These are phyloP conservation scores for Paxillus ammoniavirescens DNA, from an alignment of 768 basidiomycete species.

Conservation along the genomic window DNA sequence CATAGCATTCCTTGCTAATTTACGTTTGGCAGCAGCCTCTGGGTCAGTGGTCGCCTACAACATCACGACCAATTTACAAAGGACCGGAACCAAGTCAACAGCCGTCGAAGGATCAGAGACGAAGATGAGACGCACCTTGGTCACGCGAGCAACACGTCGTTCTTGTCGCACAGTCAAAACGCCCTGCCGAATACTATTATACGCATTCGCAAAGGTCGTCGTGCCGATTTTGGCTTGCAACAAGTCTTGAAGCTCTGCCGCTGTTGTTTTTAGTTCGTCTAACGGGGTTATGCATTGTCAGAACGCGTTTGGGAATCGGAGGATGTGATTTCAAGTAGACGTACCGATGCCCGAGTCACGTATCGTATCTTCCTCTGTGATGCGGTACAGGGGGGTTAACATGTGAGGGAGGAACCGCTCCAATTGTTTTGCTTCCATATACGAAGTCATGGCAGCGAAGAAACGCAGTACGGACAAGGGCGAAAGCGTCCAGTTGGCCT, in stretches of 20 bases:
- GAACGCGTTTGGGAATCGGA: background rate
- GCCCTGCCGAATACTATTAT: constrained; percentile 78
- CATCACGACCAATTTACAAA: background rate
- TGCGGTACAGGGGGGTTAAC: constrained; percentile 80
- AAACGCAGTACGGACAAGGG: constrained; percentile 81
- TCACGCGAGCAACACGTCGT: constrained; percentile 59
- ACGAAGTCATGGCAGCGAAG: constrained; percentile 88
- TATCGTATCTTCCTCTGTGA: constrained; percentile 84
- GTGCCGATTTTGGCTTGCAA: constrained; percentile 85
- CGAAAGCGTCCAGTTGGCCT: constrained; percentile 84
- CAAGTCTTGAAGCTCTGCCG: constrained; percentile 82
- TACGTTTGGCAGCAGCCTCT: constrained; percentile 71
- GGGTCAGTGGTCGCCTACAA: constrained; percentile 70
- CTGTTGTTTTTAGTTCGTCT: constrained; percentile 84
- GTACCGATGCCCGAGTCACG: constrained; percentile 76
- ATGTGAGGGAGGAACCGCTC: constrained; percentile 81
- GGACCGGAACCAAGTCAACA: too few species aligned
- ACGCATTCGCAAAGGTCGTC: constrained; percentile 76
- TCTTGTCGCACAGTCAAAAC: constrained; percentile 66
- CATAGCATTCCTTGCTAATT: constrained; percentile 62
- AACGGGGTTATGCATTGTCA: background rate
- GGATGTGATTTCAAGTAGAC: constrained; percentile 20
- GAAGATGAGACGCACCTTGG: constrained; percentile 37
- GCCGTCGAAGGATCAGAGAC: too few species aligned
- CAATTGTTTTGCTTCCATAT: constrained; percentile 57